Base-by-base conservation (phyloP, 805 yeast species). In the Alloascoidea hylecoeti region DNA sequence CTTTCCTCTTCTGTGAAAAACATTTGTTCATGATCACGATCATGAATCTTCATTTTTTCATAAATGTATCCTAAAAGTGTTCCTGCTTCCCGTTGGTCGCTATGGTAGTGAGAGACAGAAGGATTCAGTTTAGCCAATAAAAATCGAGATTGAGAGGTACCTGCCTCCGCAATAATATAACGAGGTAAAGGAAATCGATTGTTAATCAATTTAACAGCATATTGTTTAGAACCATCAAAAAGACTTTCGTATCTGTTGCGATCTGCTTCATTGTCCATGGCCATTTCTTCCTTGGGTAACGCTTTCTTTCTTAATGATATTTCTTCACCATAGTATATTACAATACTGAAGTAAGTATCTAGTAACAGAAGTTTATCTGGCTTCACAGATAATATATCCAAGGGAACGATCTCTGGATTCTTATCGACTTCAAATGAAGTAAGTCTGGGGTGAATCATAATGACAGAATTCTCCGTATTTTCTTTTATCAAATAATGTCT, bases 371-470 rank as follows among this genome's bases (percentile, higher is more conserved):
- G 47, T n/a, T 37, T 35, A 5, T 42, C 35, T 1, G 30, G 17
- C 5, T 14, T 34, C 18, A 51, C 42, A n/a, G 46, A 42, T 1
- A 19, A 15, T 5, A 45, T 28, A 35, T 51, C 46, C 23, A 49
- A 41, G 1, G 39, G 39, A 3, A 39, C 78, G 3, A 77, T 70
- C 48, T 67, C 74, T 4, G 78, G 76, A 44, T 71, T 76, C 2
- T 27, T 19, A 12, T 23, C 30, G 13, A 23, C 40, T 27, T 2
- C 17, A 2, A 43, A 17, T 15, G 42, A 40, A 41, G 48, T 55
- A n/a, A 60, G 40, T n/a, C 38, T 40, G 1, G 68, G 68, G 28
- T 46, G 44, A 19, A 63, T 56, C 36, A 51, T 50, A 5, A 39
- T 39, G 15, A 47, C 34, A 1, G 64, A 51, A 4, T 38, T 37